Conservation (phyloP, 2,329 filamentous ascomycete species). For the Colletotrichum ledebouriae region DNA sequence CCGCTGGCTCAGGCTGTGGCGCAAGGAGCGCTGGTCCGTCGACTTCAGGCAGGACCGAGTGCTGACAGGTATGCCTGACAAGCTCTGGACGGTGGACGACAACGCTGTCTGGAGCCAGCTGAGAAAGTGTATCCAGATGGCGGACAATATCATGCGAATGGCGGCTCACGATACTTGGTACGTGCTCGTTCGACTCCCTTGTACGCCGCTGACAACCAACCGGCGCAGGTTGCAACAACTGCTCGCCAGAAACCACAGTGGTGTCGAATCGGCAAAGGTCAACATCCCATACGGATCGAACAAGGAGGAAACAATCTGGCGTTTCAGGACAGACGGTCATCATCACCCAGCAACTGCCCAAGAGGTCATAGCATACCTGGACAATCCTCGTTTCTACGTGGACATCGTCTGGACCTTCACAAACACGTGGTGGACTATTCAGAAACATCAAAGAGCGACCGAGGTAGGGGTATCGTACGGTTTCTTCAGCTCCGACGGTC, state of each 20-base stretch:
- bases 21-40: constrained; percentile 36
- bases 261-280: background rate
- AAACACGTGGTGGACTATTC: background rate
- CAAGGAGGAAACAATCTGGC: constrained; percentile 5
- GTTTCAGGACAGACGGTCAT: background rate
- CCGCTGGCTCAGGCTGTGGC: constrained; percentile 35
- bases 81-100: constrained; percentile 35
- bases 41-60: constrained; percentile 11
- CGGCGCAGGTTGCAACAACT: background rate
- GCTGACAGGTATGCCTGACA: background rate
- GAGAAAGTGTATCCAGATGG: constrained; percentile 36
- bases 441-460: background rate
- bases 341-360: background rate
- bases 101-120: constrained; percentile 35
- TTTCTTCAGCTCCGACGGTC: background rate
- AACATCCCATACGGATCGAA: background rate
- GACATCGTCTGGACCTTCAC: background rate
- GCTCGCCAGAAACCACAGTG: background rate
- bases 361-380: background rate
- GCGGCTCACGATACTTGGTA: constrained; percentile 33
- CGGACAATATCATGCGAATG: constrained; percentile 33
- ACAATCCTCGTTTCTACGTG: background rate
- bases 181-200: background rate
- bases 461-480: background rate
- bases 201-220: background rate